These are phyloP conservation scores for Exsudoporus frostii DNA, from an alignment of 768 basidiomycete species.

Conservation along the genomic window DNA sequence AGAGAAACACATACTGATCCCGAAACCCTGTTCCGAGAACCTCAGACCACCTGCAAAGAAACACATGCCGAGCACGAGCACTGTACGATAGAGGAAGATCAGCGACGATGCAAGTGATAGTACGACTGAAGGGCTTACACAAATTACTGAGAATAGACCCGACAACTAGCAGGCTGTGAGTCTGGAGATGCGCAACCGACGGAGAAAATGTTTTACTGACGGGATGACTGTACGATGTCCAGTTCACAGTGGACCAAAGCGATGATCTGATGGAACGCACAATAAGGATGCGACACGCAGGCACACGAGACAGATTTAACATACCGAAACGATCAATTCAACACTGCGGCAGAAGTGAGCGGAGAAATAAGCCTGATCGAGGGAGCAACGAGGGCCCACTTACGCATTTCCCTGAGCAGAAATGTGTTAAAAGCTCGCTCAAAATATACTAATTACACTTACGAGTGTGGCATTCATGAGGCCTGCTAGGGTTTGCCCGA, in stretches of 20 bases:
- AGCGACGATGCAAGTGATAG: neutral
- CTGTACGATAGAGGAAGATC: conserved; percentile 32
- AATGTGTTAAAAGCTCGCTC: neutral
- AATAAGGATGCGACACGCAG: neutral
- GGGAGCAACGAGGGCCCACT: neutral
- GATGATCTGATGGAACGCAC: conserved; percentile 50
- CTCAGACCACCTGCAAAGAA: conserved; percentile 79
- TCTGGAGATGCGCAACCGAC: neutral
- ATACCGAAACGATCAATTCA: conserved; percentile 68
- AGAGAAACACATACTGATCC: conserved; percentile 48
- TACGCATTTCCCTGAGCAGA: conserved; percentile 30
- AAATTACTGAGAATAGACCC: conserved; percentile 82
- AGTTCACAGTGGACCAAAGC: conserved; percentile 82
- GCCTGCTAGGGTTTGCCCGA: conserved; percentile 81
- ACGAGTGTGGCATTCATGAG: conserved; percentile 84
- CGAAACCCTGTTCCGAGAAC: conserved; percentile 78
- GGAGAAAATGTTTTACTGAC: conserved; percentile 40
- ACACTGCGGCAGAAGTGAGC: conserved; percentile 32
- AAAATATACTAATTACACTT: conserved; percentile 17
- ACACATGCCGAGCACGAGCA: conserved; percentile 81
- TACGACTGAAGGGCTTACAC: conserved; percentile 34
- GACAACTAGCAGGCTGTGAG: conserved; percentile 49
- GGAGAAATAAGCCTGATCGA: neutral
- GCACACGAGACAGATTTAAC: neutral
- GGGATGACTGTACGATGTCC: conserved; percentile 73